These are phyloP conservation scores for Angomonas ambiguus DNA, from an alignment of 208 protist species.

Conservation along the genomic window DNA sequence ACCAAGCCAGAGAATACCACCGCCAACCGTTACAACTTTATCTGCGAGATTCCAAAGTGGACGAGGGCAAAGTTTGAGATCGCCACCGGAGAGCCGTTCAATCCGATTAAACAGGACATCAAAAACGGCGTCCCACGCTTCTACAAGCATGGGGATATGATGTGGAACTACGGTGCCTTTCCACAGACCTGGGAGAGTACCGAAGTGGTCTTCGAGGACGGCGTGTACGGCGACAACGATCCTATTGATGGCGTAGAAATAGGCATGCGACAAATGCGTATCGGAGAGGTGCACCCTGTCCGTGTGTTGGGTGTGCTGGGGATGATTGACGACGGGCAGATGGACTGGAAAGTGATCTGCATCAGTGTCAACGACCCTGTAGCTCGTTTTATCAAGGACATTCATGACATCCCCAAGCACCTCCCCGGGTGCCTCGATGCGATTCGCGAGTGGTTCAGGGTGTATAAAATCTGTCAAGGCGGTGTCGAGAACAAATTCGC, in stretches of 20 bases:
- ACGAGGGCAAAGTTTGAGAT: constrained; percentile 96
- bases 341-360: constrained; percentile 94
- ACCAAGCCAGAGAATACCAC: constrained; percentile 77
- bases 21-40: constrained; percentile 90
- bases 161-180: constrained; percentile 96
- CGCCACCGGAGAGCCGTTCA: constrained; percentile 90
- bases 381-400: constrained; percentile 87
- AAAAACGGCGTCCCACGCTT: constrained; percentile 95
- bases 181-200: constrained; percentile 96
- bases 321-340: constrained; percentile 94
- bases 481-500: constrained; percentile 91
- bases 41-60: constrained; percentile 94
- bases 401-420: constrained; percentile 84
- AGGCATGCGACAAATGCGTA: constrained; percentile 74
- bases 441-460: constrained; percentile 86
- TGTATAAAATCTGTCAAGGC: constrained; percentile 92
- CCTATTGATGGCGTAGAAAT: constrained; percentile 92
- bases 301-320: constrained; percentile 89
- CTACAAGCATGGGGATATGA: constrained; percentile 95
- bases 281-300: constrained; percentile 81
- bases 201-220: constrained; percentile 77
- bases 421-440: constrained; percentile 87
- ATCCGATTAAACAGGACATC: constrained; percentile 96
- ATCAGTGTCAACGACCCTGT: constrained; percentile 90
- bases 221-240: constrained; percentile 88